Evolutionary conservation across 164 flowering plant genomes (phyloP), one percentile per base, ranked within the genome.

Genomic region (Aristolochia californica): DNA sequence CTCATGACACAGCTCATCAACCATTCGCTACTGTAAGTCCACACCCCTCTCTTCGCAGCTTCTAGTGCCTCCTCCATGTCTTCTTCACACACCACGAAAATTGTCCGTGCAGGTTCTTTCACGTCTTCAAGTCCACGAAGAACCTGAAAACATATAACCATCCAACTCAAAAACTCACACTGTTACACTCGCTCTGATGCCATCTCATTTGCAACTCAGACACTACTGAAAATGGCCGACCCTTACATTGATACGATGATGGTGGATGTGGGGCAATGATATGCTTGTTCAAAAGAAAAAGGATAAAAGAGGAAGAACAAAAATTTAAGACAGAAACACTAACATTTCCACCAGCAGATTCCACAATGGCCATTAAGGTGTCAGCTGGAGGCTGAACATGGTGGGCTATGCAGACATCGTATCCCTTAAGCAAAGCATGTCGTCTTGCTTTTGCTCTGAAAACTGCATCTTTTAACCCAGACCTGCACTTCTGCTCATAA

Each of bases 341-440:
- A 76, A 87, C 97, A 64, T 80, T 73, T 59, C 91, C 97, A 50
- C 97, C 97, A 62, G 91, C 91, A 61, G 81, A 76, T 62, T 56
- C 70, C 51, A 79, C 73, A 61, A 91, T 81, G 68, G 77, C 62
- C 23, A 83, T 70, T n/a, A 87, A 70, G 17, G 71, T 74, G 47
- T 55, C 45, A 18, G 56, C 61, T 55, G 91, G 73, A 17, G 87
- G 91, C 56, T 82, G 78, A 47, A 80, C 71, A 70, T 78, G 87
- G 60, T 72, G 54, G 45, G 85, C 69, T 64, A 87, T 62, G 65
- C 79, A 81, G 57, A 85, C 23, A 28, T 72, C 68, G 53, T 78
- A 86, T 54, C 89, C 97, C 67, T 78, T 75, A 15, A 91, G 73
- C 67, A 87, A 73, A 62, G 75, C 73, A 26, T 63, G 28, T 7